A percentile compares a stretch with the other conserved stretches of the same genome.
These are phyloP conservation scores for Globisporangium cystogenes DNA, from an alignment of 352 stramenopile species.

Conservation along the genomic window DNA sequence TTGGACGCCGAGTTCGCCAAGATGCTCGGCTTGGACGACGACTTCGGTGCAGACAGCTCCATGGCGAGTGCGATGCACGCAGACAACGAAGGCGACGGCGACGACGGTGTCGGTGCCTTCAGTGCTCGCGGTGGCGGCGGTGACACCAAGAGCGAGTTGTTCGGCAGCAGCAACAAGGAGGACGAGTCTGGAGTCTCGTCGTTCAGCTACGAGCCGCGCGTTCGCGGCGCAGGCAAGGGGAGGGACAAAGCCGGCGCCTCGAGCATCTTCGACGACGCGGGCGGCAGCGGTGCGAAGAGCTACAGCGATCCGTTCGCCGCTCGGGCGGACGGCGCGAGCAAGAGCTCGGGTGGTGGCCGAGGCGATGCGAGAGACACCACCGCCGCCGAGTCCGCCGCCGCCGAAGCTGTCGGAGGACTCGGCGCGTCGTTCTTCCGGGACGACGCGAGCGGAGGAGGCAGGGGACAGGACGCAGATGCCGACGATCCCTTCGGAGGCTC, in stretches of 20 bases:
- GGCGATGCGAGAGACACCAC: constrained; percentile 1
- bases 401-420: constrained; percentile 11
- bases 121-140: constrained; percentile 9
- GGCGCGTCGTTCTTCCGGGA: constrained; percentile 33
- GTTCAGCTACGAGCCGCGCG: constrained; percentile 11
- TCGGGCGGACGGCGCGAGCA: not conserved
- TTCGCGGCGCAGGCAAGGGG: constrained; percentile 2
- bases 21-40: constrained; percentile 54
- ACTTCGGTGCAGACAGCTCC: constrained; percentile 7
- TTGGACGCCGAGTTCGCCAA: constrained; percentile 63
- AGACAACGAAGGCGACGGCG: not conserved
- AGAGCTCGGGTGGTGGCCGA: not conserved
- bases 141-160: not conserved
- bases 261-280: not conserved
- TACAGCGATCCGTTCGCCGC: constrained; percentile 7
- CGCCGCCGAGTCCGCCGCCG: not conserved
- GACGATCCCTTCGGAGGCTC: constrained; percentile 9
- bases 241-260: not conserved
- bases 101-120: not conserved
- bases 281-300: not conserved
- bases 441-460: not conserved
- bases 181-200: not conserved
- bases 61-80: not conserved
- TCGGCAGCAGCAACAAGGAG: not conserved
- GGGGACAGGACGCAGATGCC: not conserved